Conservation (phyloP, 2,329 filamentous ascomycete genomes). For the Escovopsis sp. region DNA sequence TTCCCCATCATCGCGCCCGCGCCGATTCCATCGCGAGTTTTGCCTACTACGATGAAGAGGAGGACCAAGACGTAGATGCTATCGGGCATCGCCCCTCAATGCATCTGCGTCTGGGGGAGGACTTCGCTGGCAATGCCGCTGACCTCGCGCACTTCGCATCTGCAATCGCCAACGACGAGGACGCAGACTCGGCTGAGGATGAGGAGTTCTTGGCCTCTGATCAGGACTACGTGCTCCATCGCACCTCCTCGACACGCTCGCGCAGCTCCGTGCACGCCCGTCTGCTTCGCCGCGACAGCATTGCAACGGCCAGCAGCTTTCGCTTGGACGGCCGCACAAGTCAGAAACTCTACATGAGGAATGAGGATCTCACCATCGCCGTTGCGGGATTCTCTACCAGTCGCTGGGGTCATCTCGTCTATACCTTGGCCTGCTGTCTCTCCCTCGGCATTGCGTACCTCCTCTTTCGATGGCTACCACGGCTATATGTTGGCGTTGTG, state of each 20-base stretch:
- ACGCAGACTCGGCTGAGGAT: conserved; percentile 22
- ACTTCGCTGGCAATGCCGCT: conserved; percentile 21
- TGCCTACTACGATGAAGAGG: conserved; percentile 66
- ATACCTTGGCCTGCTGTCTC: conserved; percentile 53
- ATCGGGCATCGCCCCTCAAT: neutral
- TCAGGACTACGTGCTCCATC: conserved; percentile 36
- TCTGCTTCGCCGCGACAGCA: conserved; percentile 58
- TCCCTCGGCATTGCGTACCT: conserved; percentile 72
- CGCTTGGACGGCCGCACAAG: conserved; percentile 50
- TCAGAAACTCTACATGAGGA: conserved; percentile 87
- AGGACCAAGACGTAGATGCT: conserved; percentile 12
- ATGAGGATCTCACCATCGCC: conserved; percentile 87
- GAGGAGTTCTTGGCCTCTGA: conserved; percentile 25
- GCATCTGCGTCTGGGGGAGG: conserved; percentile 12
- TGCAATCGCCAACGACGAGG: conserved; percentile 24
- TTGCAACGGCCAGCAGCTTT: conserved; percentile 51
- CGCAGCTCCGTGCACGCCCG: conserved; percentile 43
- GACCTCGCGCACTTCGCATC: conserved; percentile 13
- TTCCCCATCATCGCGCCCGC: conserved; percentile 67
- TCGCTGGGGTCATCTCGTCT: conserved; percentile 49
- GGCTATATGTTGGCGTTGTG: conserved; percentile 65
- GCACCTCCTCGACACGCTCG: conserved; percentile 48
- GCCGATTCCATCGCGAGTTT: conserved; percentile 82
- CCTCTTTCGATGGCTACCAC: conserved; percentile 76
- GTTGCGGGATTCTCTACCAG: conserved; percentile 84